Evolutionary conservation across 768 basidiomycete genomes (phyloP), one percentile per base, ranked within the genome.

Genomic region (Pisolithus sp.): DNA sequence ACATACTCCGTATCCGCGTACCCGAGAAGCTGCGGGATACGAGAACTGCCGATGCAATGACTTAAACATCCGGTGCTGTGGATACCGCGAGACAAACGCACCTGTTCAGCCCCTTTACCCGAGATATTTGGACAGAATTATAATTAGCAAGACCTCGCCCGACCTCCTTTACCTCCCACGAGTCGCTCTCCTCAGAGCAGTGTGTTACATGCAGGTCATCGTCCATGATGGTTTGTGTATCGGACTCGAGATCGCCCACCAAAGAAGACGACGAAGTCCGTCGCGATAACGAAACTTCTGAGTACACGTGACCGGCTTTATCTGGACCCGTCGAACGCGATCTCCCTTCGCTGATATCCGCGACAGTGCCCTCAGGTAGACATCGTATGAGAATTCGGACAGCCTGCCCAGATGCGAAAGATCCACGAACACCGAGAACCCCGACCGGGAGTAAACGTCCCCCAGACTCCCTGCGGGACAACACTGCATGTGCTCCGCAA

Each of bases 1-100:
- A 98, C 93, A 71, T 98, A 89, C 66, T 98, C 96, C 24, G 91
- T 89, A 64, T 99, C 96, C 13, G 89, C 89, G 67, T 99, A 98
- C 3, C 93, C 95, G 45, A 99, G 68, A 6, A 93, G 61, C 53
- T 83, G 80, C 8, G 85, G 73, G 37, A 99, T 82, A 48, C 88
- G 78, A 2, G 90, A 85, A 58, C 95, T 98, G 64, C 6, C 17
- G 49, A 55, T 2, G 30, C 30, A 47, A 44, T 0, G 52, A 13
- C 34, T 15, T 34, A 2, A 30, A 58, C 53, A 57, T 53, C 51
- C 52, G 48, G 42, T 42, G 17, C 31, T 15, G 38, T 9, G 8
- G n/a, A 4, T 23, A n/a, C 39, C 4, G 7, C 34, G 8, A 36
- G 40, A 17, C n/a, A 24, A 12, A 68, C 79, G 26, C 59, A 93